Conservation (phyloP, 202 grass and related monocot genomes). For the Sporobolus alterniflorus region DNA sequence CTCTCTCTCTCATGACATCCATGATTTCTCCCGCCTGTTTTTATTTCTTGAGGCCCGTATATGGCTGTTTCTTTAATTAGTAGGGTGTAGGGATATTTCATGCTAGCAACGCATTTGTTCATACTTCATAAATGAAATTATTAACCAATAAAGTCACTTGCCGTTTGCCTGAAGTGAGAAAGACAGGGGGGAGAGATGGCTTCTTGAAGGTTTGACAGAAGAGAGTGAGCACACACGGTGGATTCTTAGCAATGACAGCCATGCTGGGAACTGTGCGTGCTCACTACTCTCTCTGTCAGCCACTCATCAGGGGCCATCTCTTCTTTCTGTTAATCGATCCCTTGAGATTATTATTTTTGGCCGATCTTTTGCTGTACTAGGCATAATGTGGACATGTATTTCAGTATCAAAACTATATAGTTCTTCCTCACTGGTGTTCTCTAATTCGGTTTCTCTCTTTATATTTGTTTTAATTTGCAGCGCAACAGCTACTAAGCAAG, state of each 20-base stretch:
- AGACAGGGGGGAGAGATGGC: constrained; percentile 14
- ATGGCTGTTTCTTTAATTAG: constrained; percentile 48
- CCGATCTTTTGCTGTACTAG: not conserved
- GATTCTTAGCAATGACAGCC: constrained; percentile 53
- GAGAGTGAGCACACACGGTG: constrained; percentile 89
- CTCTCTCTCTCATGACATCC: not conserved
- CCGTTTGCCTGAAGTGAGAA: not conserved
- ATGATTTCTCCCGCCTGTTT: not conserved
- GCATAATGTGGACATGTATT: not conserved
- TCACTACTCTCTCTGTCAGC: constrained; percentile 60
- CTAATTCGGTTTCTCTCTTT: too few relatives aligned
- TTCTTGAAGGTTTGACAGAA: constrained; percentile 76
- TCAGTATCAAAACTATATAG: too few relatives aligned
- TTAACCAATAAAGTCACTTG: not conserved
- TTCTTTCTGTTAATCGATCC: not conserved
- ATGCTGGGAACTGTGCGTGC: constrained; percentile 56
- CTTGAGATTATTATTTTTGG: not conserved
- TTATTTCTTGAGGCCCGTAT: constrained; percentile 10
- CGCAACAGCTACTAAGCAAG: too few relatives aligned
- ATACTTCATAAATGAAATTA: not conserved
- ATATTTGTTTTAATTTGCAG: too few relatives aligned
- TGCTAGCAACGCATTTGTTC: not conserved
- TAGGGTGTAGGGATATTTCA: constrained; percentile 12
- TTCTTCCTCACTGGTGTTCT: too few relatives aligned
- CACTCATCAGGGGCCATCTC: constrained; percentile 38